Evolutionary conservation across 116 monocot genomes (phyloP).

Genomic region (Cymodocea nodosa): DNA sequence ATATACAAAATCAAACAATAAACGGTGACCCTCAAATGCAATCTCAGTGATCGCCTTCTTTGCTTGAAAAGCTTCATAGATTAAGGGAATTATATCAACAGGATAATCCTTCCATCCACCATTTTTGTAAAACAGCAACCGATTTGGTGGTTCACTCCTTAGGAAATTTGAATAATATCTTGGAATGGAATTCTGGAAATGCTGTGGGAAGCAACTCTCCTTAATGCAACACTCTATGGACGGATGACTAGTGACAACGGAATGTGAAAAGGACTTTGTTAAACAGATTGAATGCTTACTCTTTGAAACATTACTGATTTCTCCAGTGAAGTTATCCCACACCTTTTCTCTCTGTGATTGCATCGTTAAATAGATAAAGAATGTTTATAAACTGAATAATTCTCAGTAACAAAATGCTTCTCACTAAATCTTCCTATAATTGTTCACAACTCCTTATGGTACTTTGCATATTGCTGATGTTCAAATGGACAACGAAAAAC

Average conservation of each 20-base stretch:
- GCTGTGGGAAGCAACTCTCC: constrained; percentile 10
- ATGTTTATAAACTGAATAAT: constrained; percentile 21
- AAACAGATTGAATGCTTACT: too few relatives aligned
- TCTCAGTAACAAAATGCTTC: constrained; percentile 7
- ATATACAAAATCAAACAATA: constrained; percentile 69
- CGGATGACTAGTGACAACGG: neutral
- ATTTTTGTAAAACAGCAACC: constrained; percentile 40
- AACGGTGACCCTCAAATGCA: constrained; percentile 20
- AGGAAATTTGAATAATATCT: constrained; percentile 52
- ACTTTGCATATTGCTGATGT: neutral
- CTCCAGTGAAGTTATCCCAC: constrained; percentile 32
- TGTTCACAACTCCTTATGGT: neutral
- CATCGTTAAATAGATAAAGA: constrained; percentile 36
- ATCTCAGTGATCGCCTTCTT: constrained; percentile 53
- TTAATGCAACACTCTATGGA: constrained; percentile 6
- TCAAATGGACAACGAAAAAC: neutral
- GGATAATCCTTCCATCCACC: constrained; percentile 65
- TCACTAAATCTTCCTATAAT: neutral
- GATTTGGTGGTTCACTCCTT: constrained; percentile 55
- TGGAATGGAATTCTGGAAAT: constrained; percentile 19
- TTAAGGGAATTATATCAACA: constrained; percentile 18
- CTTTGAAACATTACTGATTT: neutral
- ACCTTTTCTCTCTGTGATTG: constrained; percentile 48
- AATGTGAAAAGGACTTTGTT: neutral
- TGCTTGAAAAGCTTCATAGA: constrained; percentile 35